Conservation (phyloP, 2,329 filamentous ascomycete genomes). For the Nothomitra cinnamomea region DNA sequence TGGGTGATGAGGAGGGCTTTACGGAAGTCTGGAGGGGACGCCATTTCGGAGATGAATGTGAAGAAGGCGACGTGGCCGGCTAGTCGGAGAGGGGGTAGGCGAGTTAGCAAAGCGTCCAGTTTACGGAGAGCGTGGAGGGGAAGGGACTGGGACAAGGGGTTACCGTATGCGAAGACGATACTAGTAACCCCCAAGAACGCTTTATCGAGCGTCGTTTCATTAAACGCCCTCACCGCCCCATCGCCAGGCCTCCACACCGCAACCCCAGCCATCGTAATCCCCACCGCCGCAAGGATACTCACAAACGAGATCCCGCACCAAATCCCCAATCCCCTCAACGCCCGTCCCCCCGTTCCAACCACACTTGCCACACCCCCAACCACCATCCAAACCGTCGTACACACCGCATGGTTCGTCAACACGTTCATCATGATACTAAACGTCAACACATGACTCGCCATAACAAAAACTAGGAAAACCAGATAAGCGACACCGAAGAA, state of each 20-base stretch:
- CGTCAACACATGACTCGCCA: constrained; percentile 54
- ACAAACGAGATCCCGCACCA: constrained; percentile 28
- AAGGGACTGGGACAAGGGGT: background rate
- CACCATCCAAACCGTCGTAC: constrained; percentile 40
- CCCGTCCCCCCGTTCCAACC: constrained; percentile 21
- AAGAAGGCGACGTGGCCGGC: constrained; percentile 51
- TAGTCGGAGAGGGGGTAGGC: constrained; percentile 15
- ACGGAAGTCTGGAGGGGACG: constrained; percentile 40
- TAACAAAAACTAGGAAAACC: constrained; percentile 50
- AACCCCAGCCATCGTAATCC: constrained; percentile 44
- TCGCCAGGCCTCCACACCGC: constrained; percentile 25
- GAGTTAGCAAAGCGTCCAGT: constrained; percentile 17
- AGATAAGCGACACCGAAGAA: constrained; percentile 43
- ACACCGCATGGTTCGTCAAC: constrained; percentile 42
- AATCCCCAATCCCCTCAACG: constrained; percentile 25
- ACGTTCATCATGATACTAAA: constrained; percentile 53
- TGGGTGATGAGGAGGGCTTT: constrained; percentile 47
- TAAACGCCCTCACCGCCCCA: constrained; percentile 21
- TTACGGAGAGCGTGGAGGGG: constrained; percentile 7
- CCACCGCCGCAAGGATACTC: constrained; percentile 45
- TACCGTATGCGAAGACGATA: constrained; percentile 54
- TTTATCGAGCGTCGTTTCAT: constrained; percentile 30
- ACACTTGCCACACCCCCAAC: constrained; percentile 23
- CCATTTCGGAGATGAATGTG: constrained; percentile 46
- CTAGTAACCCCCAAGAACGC: constrained; percentile 47